A percentile compares a stretch with the other conserved stretches of the same genome.
These are phyloP conservation scores for Arachis monticola DNA, from an alignment of 331 rosid species.

Conservation along the genomic window DNA sequence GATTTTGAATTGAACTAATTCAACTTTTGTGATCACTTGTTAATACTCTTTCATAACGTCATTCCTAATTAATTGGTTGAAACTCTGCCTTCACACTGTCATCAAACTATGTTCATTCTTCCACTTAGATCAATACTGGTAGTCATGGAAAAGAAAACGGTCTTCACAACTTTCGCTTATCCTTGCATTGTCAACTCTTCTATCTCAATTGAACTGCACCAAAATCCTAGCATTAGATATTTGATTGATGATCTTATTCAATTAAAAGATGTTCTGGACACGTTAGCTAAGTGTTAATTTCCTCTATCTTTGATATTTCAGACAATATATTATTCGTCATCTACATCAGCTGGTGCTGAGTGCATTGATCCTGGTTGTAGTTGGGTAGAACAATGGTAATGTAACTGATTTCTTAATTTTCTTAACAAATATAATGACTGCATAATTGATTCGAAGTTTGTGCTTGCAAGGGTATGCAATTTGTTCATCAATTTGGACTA, in stretches of 20 bases:
- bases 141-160: too few species aligned
- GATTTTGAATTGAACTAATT: conserved; percentile 24
- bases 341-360: conserved; percentile 91
- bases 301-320: conserved; percentile 47
- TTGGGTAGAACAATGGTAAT: conserved; percentile 98
- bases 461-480: neutral
- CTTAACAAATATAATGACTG: conserved; percentile 2
- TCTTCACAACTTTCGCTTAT: too few species aligned
- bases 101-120: too few species aligned
- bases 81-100: too few species aligned
- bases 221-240: conserved; percentile 22
- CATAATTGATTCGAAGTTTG: conserved; percentile 3
- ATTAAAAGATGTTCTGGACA: neutral
- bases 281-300: neutral
- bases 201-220: conserved; percentile 9
- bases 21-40: conserved; percentile 2
- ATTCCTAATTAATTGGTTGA: neutral
- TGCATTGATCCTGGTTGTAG: conserved; percentile 91
- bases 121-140: too few species aligned
- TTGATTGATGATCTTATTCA: conserved; percentile 21
- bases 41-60: neutral
- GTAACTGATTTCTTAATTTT: conserved; percentile 28
- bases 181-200: neutral
- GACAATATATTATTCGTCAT: conserved; percentile 86
- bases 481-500: neutral